Evolutionary conservation across 2,329 filamentous ascomycete genomes (phyloP), one percentile per base, ranked within the genome.

Genomic region (Parastagonospora nodorum): DNA sequence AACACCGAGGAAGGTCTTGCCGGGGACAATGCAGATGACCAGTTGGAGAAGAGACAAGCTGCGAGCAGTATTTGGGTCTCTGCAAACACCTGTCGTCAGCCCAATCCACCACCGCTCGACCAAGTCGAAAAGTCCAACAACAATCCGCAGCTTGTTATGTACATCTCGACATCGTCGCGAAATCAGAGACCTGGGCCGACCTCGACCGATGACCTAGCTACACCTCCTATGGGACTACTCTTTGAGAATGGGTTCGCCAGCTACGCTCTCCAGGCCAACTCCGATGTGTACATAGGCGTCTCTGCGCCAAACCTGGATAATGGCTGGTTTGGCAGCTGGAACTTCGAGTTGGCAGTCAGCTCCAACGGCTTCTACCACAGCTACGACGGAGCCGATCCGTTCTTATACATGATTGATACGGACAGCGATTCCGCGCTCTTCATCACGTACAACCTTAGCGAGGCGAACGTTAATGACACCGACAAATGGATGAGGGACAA

Each of bases 31-130:
- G 49, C 43, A 14, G 14, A 35, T 19, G 49, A 49, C 6, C 48
- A 45, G 29, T 7, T 66, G 46, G 48, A 50, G 24, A 67, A 62
- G 41, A 61, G 67, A 19, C 69, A 73, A 36, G 45, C 62, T 28
- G 64, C 67, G 19, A 67, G 74, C 19, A 72, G 73, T 12, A 78
- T 97, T 2, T 97, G 88, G 72, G 81, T 99, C 46, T 92, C 92
- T 2, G 85, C 92, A 37, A 97, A 92, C 60, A 92, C 90, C 1
- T 99, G 94, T 73, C 74, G 84, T 24, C 91, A 95, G 63, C 94
- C 93, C 10, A 69, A 39, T 27, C 8, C 37, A 8, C 37, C 74
- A 15, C 78, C 80, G 5, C 19, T 24, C 35, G 83, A 82, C 35
- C 76, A 75, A 8, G 77, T 77, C 2, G 75, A 75, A 9, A 62